Base-by-base conservation (phyloP, 805 yeast species). In the Metschnikowia noctiluminum region DNA sequence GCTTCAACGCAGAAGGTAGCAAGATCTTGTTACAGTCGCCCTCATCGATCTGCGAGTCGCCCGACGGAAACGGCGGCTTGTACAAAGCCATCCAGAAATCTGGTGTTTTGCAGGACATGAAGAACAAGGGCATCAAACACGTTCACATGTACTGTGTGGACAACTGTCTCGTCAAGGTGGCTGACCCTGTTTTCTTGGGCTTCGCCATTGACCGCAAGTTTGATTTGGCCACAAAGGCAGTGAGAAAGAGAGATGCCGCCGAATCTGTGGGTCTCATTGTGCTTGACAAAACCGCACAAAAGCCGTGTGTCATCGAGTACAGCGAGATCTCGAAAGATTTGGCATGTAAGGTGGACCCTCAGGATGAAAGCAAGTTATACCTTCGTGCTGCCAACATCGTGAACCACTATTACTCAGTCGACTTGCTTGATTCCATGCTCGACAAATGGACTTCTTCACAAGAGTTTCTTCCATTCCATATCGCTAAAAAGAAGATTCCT, bases 51-150 rank as follows among this genome's bases (percentile, higher is more conserved):
- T 84, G 90, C 28, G 86, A 87, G 60, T 87, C 97, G 7, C 99
- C 99, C 1, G 98, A 94, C 67, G 99, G 99, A 1, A 94, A 94
- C 65, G 99, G 99, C 50, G 99, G 99, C 1, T 74, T 94, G 43
- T 94, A 94, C 71, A 85, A 82, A 61, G 98, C 97, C 0, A 75
- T 94, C 36, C 69, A 71, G 57, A 78, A 78, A 38, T 79, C 84
- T 55, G 78, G 80, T 2, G 71, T 91, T 15, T 61, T 94, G 31
- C 78, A 79, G 7, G 96, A 92, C 64, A 80, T 94, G 63, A 61
- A 69, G 28, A 51, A 58, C 7, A 82, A 82, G 48, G 90, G 89
- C 6, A 81, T 92, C 54, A 81, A 88, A 66, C 98, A 94, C 64
- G 77, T 94, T 52, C 97, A 94, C 69, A 89, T 91, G 87, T 94